These are phyloP conservation scores for Astrocystis sublimbata DNA, from an alignment of 495 filamentous ascomycete genomes.

Conservation along the genomic window DNA sequence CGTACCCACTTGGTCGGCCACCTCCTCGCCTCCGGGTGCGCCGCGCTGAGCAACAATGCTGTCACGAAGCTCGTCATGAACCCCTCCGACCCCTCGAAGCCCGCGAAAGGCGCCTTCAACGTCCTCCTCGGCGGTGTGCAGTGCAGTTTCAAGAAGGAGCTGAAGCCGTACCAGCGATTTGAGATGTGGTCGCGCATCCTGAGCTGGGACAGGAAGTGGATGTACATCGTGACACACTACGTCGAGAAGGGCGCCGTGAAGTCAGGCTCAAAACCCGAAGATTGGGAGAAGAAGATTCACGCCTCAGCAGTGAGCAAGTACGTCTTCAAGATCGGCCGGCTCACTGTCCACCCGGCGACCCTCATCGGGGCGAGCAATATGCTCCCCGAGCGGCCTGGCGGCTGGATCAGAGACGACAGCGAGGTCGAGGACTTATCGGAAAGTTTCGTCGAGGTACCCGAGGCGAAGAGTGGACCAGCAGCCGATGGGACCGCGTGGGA, in stretches of 20 bases:
- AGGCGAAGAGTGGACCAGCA: slow-evolving; percentile 23
- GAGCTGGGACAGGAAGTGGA: slow-evolving; percentile 65
- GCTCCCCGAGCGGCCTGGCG: slow-evolving; percentile 59
- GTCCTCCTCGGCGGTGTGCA: slow-evolving; percentile 69
- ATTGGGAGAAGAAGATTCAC: slow-evolving; percentile 46
- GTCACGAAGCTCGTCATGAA: slow-evolving; percentile 45
- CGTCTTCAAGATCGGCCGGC: slow-evolving; percentile 68
- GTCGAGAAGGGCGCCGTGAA: slow-evolving; percentile 54
- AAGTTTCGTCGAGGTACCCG: neutral
- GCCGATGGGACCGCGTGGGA: slow-evolving; percentile 44
- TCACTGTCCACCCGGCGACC: slow-evolving; percentile 81
- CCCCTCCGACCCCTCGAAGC: slow-evolving; percentile 33
- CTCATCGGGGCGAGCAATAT: slow-evolving; percentile 68
- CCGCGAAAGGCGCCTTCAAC: slow-evolving; percentile 42
- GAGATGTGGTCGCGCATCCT: slow-evolving; percentile 74
- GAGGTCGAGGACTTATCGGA: too few relatives aligned
- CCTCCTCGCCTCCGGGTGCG: slow-evolving; percentile 53
- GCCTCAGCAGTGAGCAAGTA: slow-evolving; percentile 58
- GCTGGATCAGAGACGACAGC: slow-evolving; percentile 47
- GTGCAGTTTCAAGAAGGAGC: slow-evolving; percentile 69
- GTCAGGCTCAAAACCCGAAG: slow-evolving; percentile 39
- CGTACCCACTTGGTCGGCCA: slow-evolving; percentile 62
- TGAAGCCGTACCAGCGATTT: slow-evolving; percentile 65
- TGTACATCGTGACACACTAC: slow-evolving; percentile 52
- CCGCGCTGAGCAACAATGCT: slow-evolving; percentile 40